These are phyloP conservation scores for Penicillium robsamsonii DNA, from an alignment of 495 filamentous ascomycete species.

Conservation along the genomic window DNA sequence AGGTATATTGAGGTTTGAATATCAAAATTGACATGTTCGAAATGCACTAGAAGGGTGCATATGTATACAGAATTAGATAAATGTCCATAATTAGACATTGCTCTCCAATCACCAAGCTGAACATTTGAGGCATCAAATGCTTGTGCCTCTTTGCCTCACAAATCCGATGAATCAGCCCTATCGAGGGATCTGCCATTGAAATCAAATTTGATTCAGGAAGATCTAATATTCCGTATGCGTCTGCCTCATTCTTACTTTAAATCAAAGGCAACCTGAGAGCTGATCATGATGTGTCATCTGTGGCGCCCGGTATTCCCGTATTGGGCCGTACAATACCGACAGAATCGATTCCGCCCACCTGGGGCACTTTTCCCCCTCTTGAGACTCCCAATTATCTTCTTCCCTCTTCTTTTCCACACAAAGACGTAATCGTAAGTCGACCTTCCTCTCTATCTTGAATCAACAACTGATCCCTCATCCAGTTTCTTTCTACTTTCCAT, in stretches of 20 bases:
- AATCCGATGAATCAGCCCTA: neutral
- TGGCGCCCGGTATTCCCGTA: slow-evolving; percentile 16
- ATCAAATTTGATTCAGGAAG: neutral
- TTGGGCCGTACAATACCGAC: slow-evolving; percentile 27
- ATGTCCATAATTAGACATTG: neutral
- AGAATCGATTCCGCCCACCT: slow-evolving; percentile 20
- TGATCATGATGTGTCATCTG: slow-evolving; percentile 13
- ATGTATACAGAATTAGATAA: no score
- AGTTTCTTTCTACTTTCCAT: slow-evolving; percentile 11
- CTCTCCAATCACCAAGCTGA: neutral
- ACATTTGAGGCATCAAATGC: neutral
- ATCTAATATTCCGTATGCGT: neutral
- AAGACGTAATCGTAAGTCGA: slow-evolving; percentile 34
- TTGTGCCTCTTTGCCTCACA: neutral
- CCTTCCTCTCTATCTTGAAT: slow-evolving; percentile 5
- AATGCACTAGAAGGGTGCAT: no score
- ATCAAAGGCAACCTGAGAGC: no score
- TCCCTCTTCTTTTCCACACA: slow-evolving; percentile 33
- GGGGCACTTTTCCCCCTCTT: slow-evolving; percentile 25
- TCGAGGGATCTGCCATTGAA: neutral
- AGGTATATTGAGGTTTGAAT: neutral
- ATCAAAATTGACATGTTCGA: no score
- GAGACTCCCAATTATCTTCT: slow-evolving; percentile 26
- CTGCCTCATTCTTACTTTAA: slow-evolving; percentile 1
- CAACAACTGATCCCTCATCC: slow-evolving; percentile 8